Evolutionary conservation across 2,329 filamentous ascomycete genomes (phyloP).

Genomic region (Neonectria coccinea): DNA sequence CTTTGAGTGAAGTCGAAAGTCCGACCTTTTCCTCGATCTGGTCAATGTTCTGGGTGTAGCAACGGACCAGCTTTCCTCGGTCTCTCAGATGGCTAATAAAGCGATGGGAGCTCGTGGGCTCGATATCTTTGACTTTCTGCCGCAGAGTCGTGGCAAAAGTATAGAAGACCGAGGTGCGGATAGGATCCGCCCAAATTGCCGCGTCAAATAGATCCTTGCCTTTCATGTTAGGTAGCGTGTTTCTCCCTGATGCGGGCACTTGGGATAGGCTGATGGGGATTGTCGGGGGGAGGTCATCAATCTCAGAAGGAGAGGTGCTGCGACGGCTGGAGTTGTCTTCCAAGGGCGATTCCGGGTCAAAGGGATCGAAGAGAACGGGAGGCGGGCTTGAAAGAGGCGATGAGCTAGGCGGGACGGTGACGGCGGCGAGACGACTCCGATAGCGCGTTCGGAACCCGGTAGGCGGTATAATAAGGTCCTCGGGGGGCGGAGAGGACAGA

Average conservation of each 20-base stretch:
- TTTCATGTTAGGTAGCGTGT: slow-evolving; percentile 70
- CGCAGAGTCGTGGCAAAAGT: slow-evolving; percentile 77
- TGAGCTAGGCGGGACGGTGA: slow-evolving; percentile 53
- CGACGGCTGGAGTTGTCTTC: slow-evolving; percentile 51
- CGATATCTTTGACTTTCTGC: slow-evolving; percentile 71
- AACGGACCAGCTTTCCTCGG: slow-evolving; percentile 74
- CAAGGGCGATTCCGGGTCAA: slow-evolving; percentile 53
- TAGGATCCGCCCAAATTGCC: slow-evolving; percentile 75
- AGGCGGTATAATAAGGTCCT: slow-evolving; percentile 46
- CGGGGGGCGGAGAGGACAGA: slow-evolving; percentile 53
- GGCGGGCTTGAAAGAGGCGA: slow-evolving; percentile 70
- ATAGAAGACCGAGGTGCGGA: slow-evolving; percentile 78
- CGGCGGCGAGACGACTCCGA: slow-evolving; percentile 39
- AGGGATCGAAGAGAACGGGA: slow-evolving; percentile 64
- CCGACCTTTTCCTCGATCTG: slow-evolving; percentile 78
- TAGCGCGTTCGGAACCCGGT: slow-evolving; percentile 41
- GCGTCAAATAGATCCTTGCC: slow-evolving; percentile 79
- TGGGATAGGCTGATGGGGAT: slow-evolving; percentile 56
- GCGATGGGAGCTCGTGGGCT: slow-evolving; percentile 73
- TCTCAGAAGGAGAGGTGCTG: slow-evolving; percentile 58
- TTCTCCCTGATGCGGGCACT: slow-evolving; percentile 48
- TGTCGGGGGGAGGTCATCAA: slow-evolving; percentile 58
- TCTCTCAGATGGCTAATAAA: slow-evolving; percentile 77
- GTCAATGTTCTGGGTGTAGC: slow-evolving; percentile 83
- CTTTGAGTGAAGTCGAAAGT: slow-evolving; percentile 70